phyloP scores from a whole-genome alignment of 768 basidiomycete genomes.

The Collybia sp. region DNA sequence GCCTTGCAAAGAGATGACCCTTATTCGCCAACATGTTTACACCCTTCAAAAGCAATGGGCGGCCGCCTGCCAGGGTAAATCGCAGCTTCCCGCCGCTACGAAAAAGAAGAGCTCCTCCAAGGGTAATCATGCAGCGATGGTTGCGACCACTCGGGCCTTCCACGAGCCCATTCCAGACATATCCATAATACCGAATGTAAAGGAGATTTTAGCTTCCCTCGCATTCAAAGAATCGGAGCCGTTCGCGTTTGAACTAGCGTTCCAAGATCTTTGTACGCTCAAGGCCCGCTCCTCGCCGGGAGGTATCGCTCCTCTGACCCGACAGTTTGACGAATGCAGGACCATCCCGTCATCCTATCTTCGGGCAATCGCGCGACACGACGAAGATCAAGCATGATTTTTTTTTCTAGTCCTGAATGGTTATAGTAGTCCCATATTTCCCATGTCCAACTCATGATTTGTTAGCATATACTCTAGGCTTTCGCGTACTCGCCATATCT shows the following conservation, averaged over 20 bases:
- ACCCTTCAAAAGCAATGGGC: conserved; percentile 12
- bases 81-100: conserved; percentile 3
- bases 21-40: conserved; percentile 35
- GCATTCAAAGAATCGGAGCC: conserved; percentile 31
- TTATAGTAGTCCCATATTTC: too few relatives aligned
- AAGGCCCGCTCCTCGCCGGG: conserved; percentile 40
- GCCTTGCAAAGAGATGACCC: conserved; percentile 29
- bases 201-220: conserved; percentile 53
- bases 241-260: conserved; percentile 56
- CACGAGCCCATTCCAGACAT: conserved; percentile 20
- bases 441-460: too few relatives aligned
- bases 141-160: conserved; percentile 20
- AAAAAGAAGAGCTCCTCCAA: conserved; percentile 10
- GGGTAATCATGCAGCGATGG: conserved; percentile 20
- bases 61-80: conserved; percentile 6
- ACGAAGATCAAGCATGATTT: not conserved
- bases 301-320: conserved; percentile 26
- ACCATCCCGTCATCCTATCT: conserved; percentile 22
- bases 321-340: conserved; percentile 37
- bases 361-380: conserved; percentile 15
- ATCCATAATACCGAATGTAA: conserved; percentile 22
- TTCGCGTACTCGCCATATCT: too few relatives aligned
- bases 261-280: conserved; percentile 44
- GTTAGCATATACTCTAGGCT: too few relatives aligned
- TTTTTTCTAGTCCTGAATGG: too few relatives aligned